Base-by-base conservation (phyloP, 208 protist genomes). In the Acanthamoeba divionensis region DNA sequence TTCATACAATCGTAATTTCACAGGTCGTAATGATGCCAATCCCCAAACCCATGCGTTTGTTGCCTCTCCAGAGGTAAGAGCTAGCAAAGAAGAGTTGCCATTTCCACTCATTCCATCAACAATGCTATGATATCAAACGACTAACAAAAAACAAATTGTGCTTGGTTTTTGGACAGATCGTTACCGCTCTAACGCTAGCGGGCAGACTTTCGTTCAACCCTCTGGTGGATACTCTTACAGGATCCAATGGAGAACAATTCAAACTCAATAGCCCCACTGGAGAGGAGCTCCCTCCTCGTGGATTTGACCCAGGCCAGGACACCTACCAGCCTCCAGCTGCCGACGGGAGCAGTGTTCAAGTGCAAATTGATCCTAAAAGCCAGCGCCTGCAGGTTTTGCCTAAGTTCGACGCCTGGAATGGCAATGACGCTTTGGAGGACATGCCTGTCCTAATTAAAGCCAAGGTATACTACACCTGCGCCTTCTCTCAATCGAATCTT, bases 1-100 rank as follows among this genome's bases (percentile, higher is more conserved):
- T 26, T 97, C 96, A 4, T 97, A 94, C 93, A 97, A 97, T 91
- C 92, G 96, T 66, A 97, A 97, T 91, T 97, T 97, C 83, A 95
- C 95, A 47, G 88, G 71, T 24, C 91, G 96, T 62, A 96, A 97
- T 73, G 96, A 97, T 79, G 93, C 85, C 47, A 97, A 97, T 77
- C 92, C 94, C 10, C 66, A 62, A 2, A 97, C 96, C 12, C 95
- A 97, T 52, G 95, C 95, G 82, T 97, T 97, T 86, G 96, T 97
- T 4, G 92, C 96, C 29, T 97, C 96, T 24, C 96, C 96, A 55
- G 96, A 97, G 63, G 63, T 91, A 33, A 48, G 54, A n/a, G n/a
- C n/a, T n/a, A n/a, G n/a, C n/a, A n/a, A n/a, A n/a, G n/a, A n/a
- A n/a, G n/a, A 2, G 29, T 91, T 44, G 87, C 91, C 47, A 65